Base-by-base conservation (phyloP, 257 asterid genomes). In the Solanum pinnatisectum region DNA sequence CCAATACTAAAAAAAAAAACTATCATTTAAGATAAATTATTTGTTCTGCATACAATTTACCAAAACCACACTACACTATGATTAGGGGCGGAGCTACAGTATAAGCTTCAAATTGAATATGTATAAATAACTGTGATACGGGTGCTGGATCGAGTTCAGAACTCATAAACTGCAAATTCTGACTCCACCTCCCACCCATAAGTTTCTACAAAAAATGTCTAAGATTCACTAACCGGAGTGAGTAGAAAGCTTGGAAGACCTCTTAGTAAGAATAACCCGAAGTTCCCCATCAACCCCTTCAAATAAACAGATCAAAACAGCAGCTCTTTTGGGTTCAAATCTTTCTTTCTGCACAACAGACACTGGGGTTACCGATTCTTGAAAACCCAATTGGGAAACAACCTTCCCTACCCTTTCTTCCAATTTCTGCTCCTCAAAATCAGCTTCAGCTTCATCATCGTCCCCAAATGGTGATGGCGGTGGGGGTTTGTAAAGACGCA, bases 251-350 rank as follows among this genome's bases (percentile, higher is more conserved):
- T 79, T 93, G 3, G 98, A 94, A 33, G 99, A 96, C 91, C 99
- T 92, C 93, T 95, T 94, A 14, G 99, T 96, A 79, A 97, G 99
- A 89, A 97, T 94, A 52, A 97, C 99, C 79, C 98, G 91, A 18
- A 94, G 84, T 42, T 97, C 98, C 11, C 99, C 98, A 81, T 65
- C 88, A 87, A 91, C 96, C 65, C 96, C 99, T 95, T 94, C 98
- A 89, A 95, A 97, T 5, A 97, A 92, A 91, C 99, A 97, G 78
- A 97, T 90, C 82, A 97, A 93, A 56, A 97, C 99, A 81, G 99
- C 99, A 44, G 99, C 99, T 83, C 94, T 94, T 91, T 94, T 95
- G 82, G 99, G 98, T 60, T 85, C 92, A 87, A 94, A 95, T 82
- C 92, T 91, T 81, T 94, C 94, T 8, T 91, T 83, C 76, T 89